Conservation (phyloP, 208 protist genomes). For the Acanthamoeba sp. region DNA sequence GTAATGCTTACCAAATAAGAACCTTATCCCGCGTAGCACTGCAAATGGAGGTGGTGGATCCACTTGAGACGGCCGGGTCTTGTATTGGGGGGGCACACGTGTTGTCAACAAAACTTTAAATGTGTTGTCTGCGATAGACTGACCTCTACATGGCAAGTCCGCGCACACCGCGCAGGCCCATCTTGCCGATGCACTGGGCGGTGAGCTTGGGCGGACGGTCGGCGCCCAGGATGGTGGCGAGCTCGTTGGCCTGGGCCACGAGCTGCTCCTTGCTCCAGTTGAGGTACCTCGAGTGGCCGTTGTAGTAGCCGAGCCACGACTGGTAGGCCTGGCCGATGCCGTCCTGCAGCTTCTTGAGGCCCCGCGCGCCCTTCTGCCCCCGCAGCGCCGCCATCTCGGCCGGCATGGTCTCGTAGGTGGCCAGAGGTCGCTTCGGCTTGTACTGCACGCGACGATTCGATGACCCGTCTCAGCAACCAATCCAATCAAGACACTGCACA, state of each 20-base stretch:
- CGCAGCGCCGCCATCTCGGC: neutral
- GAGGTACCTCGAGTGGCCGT: neutral
- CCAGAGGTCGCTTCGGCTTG: neutral
- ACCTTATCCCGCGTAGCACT: no score
- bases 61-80: no score
- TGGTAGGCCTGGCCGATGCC: neutral
- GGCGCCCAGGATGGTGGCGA: neutral
- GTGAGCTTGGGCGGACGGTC: neutral
- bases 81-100: no score
- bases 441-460: no score
- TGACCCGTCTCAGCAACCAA: neutral
- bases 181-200: slow-evolving; percentile 21
- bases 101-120: no score
- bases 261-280: slow-evolving; percentile 27
- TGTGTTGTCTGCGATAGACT: no score
- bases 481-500: no score
- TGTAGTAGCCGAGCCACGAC: slow-evolving; percentile 54
- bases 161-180: slow-evolving; percentile 19
- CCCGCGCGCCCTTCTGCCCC: neutral
- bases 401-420: neutral
- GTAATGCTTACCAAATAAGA: no score
- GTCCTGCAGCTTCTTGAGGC: neutral
- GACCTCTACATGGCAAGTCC: neutral
- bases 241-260: slow-evolving; percentile 31
- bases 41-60: no score